Evolutionary conservation across 768 basidiomycete genomes (phyloP).

Genomic region (Nidularia pulvinata): DNA sequence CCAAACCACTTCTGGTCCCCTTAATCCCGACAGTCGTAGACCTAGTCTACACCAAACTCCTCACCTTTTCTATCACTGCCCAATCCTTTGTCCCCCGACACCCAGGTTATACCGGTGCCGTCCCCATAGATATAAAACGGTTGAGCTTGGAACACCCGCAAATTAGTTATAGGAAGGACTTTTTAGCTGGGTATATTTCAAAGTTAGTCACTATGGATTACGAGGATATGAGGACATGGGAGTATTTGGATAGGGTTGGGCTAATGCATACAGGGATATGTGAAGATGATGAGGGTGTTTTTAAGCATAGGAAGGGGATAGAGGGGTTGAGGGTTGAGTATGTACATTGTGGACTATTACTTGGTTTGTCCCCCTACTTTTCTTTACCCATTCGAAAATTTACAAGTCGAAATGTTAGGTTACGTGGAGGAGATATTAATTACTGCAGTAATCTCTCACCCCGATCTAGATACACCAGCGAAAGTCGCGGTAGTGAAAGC

Average conservation of each 20-base stretch:
- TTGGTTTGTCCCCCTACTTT: background rate
- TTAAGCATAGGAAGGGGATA: conserved; percentile 15
- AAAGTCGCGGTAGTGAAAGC: conserved; percentile 40
- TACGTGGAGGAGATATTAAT: conserved; percentile 45
- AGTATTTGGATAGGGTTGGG: conserved; percentile 46
- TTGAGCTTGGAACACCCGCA: conserved; percentile 41
- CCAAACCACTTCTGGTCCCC: conserved; percentile 36
- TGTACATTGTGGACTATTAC: conserved; percentile 24
- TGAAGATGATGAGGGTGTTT: conserved; percentile 10
- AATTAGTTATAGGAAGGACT: conserved; percentile 44
- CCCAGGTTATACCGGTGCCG: conserved; percentile 36
- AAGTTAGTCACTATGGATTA: conserved; percentile 48
- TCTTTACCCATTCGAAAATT: conserved; percentile 29
- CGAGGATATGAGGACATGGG: conserved; percentile 36
- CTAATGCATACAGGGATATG: conserved; percentile 47
- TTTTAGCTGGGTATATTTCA: conserved; percentile 26
- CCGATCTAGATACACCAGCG: conserved; percentile 29
- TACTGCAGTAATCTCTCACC: conserved; percentile 36
- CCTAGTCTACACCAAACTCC: conserved; percentile 40
- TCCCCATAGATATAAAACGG: conserved; percentile 35
- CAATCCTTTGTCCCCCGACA: conserved; percentile 32
- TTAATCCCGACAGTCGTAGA: conserved; percentile 43
- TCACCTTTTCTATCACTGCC: conserved; percentile 39
- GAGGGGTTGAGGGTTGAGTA: conserved; percentile 33
- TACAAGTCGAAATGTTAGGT: background rate